Conservation (phyloP, 345 rosid species). For the Passiflora organensis region DNA sequence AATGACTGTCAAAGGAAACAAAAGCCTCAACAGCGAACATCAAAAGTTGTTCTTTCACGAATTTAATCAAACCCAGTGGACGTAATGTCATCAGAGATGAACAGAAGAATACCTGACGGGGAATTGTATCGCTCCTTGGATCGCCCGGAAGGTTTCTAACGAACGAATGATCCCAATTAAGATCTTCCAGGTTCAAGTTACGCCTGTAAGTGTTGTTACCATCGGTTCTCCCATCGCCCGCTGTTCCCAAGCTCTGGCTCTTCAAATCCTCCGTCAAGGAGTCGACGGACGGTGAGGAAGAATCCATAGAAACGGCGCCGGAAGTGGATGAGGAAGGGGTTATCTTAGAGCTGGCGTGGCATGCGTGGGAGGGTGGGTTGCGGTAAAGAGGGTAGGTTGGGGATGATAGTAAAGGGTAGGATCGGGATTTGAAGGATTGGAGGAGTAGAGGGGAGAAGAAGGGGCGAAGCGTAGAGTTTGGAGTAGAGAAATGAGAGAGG, state of each 20-base stretch:
- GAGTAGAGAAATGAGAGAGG: slow-evolving; percentile 25
- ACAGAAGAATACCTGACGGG: slow-evolving; percentile 62
- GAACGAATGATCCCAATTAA: slow-evolving; percentile 87
- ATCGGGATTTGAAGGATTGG: slow-evolving; percentile 13
- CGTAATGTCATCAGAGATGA: not conserved
- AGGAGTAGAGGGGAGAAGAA: slow-evolving; percentile 25
- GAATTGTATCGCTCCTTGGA: slow-evolving; percentile 51
- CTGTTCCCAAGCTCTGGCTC: slow-evolving; percentile 48
- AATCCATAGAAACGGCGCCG: slow-evolving; percentile 39
- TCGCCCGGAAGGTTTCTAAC: slow-evolving; percentile 85
- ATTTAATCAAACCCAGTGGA: not conserved
- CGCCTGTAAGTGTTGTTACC: slow-evolving; percentile 6
- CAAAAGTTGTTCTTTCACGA: not conserved
- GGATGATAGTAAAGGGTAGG: slow-evolving; percentile 28
- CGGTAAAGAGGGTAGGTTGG: slow-evolving; percentile 10
- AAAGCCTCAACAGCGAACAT: not conserved
- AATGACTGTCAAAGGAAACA: not conserved
- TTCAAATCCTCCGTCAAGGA: slow-evolving; percentile 61
- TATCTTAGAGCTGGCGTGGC: slow-evolving; percentile 27
- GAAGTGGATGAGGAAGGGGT: slow-evolving; percentile 14
- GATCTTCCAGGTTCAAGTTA: slow-evolving; percentile 57
- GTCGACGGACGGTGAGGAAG: slow-evolving; percentile 48
- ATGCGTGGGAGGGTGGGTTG: slow-evolving; percentile 20
- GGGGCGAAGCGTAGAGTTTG: slow-evolving; percentile 32
- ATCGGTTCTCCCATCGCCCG: slow-evolving; percentile 24